These are phyloP conservation scores for grape (Vitis vinifera) DNA, from an alignment of 164 flowering plant genomes.

Conservation along the genomic window DNA sequence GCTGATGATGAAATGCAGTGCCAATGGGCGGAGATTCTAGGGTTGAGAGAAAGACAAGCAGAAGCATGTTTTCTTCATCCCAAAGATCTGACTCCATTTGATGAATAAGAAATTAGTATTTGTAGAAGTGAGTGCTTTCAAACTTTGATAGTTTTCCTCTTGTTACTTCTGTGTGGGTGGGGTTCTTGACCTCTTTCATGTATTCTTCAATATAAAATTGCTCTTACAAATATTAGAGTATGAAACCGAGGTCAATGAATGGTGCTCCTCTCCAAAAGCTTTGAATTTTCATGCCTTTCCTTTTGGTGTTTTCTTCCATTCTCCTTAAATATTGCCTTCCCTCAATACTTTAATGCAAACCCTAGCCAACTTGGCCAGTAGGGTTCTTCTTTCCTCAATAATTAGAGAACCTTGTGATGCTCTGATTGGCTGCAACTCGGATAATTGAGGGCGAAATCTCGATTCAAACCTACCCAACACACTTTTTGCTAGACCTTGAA, in stretches of 20 bases:
- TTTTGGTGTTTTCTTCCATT: conserved; percentile 12
- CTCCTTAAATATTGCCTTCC: background rate
- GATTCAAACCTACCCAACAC: no score
- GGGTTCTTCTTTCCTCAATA: no score
- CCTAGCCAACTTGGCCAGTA: conserved; percentile 9
- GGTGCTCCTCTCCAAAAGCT: conserved; percentile 23
- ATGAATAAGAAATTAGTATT: conserved; percentile 23
- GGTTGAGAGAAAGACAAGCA: conserved; percentile 43
- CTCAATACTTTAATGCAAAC: background rate
- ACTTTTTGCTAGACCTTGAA: no score
- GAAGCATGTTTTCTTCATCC: conserved; percentile 43
- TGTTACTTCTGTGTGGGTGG: conserved; percentile 27
- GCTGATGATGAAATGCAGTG: conserved; percentile 23
- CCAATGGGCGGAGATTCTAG: conserved; percentile 25
- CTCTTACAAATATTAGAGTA: conserved; percentile 9
- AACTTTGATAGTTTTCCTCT: conserved; percentile 30
- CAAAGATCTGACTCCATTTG: conserved; percentile 33
- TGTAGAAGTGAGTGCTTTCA: conserved; percentile 30
- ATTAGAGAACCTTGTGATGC: no score
- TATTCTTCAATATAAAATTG: conserved; percentile 5
- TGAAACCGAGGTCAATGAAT: conserved; percentile 41
- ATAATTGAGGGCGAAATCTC: no score
- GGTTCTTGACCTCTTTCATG: conserved; percentile 17
- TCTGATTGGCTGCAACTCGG: no score
- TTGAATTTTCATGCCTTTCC: conserved; percentile 20